Evolutionary conservation across 176 grass and related monocot genomes (phyloP).

Genomic region (Carex cristatella): DNA sequence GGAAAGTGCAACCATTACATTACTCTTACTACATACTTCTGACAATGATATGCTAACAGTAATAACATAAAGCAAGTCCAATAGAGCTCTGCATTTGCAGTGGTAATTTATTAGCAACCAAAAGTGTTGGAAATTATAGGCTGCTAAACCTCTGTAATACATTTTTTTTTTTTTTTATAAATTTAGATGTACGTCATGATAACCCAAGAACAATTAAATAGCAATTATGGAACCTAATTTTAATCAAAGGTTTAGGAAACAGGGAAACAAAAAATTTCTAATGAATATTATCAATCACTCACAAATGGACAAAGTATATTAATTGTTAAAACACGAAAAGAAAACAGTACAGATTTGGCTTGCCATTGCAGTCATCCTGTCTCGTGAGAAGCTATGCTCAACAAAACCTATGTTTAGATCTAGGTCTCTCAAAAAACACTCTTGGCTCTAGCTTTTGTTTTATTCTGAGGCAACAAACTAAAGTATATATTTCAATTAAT

Average conservation of each 20-base stretch:
- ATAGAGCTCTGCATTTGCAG: background rate
- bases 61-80: constrained; percentile 20
- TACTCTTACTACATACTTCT: constrained; percentile 9
- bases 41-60: constrained; percentile 22
- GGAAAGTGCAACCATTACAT: constrained; percentile 19
- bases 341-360: background rate
- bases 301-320: background rate
- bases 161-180: background rate
- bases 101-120: background rate
- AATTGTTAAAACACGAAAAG: background rate
- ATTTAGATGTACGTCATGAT: background rate
- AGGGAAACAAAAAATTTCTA: background rate
- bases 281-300: background rate
- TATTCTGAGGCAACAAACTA: constrained; percentile 3
- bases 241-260: background rate
- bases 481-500: background rate
- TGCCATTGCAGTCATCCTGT: background rate
- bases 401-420: constrained; percentile 4
- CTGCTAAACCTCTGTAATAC: background rate
- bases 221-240: background rate
- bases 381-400: background rate
- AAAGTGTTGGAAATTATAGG: background rate
- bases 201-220: background rate
- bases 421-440: background rate
- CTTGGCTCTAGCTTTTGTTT: constrained; percentile 11